Conservation (phyloP, 2,329 filamentous ascomycete genomes). For the Colletotrichum musicola region DNA sequence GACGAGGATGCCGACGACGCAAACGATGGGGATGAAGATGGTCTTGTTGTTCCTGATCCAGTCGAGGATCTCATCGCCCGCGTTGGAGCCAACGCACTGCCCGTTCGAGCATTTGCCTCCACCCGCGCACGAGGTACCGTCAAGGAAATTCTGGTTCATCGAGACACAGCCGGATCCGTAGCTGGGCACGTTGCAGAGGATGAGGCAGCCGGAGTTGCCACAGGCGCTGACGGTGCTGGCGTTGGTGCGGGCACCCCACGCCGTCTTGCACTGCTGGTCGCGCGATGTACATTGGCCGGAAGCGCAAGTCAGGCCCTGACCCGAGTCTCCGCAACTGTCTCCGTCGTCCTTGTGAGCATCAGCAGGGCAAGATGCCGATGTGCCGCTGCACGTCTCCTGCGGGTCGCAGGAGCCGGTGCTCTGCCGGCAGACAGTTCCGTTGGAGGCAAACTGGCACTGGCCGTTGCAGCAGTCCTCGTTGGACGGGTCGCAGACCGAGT, state of each 20-base stretch:
- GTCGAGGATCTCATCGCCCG: constrained; percentile 76
- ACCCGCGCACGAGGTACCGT: constrained; percentile 87
- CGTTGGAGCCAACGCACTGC: constrained; percentile 77
- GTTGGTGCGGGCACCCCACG: constrained; percentile 81
- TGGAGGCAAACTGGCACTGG: constrained; percentile 74
- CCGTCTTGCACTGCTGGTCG: constrained; percentile 86
- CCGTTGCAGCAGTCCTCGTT: constrained; percentile 86
- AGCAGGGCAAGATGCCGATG: constrained; percentile 76
- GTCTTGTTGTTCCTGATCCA: constrained; percentile 84
- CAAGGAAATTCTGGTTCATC: constrained; percentile 91
- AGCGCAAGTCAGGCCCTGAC: constrained; percentile 79
- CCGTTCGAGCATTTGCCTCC: constrained; percentile 86
- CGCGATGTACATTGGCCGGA: constrained; percentile 95
- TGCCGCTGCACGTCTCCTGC: constrained; percentile 84
- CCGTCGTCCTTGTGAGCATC: constrained; percentile 80
- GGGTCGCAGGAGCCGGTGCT: constrained; percentile 88
- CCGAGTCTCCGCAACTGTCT: constrained; percentile 74
- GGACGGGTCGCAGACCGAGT: constrained; percentile 81
- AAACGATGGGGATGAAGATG: constrained; percentile 84
- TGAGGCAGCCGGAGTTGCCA: constrained; percentile 73
- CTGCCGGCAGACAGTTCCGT: constrained; percentile 81
- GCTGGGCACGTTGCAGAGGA: constrained; percentile 80
- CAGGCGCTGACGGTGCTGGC: constrained; percentile 87
- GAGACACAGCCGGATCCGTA: constrained; percentile 78
- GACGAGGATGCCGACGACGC: constrained; percentile 77